These are phyloP conservation scores for Cladosporium velox DNA, from an alignment of 2,329 filamentous ascomycete species.

Conservation along the genomic window DNA sequence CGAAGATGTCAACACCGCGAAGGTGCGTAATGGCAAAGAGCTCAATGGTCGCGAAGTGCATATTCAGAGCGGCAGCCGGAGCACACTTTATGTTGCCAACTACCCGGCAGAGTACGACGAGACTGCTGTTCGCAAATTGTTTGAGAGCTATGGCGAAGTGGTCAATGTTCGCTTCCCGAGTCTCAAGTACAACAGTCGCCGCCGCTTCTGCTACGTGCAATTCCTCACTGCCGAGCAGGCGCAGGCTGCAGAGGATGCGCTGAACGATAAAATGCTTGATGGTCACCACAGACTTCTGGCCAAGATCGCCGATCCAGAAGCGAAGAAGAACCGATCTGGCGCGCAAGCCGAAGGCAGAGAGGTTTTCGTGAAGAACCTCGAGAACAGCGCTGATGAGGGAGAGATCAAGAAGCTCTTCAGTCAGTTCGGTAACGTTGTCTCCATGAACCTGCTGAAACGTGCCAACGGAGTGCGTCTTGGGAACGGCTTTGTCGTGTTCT, in stretches of 20 bases:
- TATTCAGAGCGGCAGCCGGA: constrained; percentile 72
- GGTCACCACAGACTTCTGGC: constrained; percentile 69
- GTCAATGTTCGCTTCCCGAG: constrained; percentile 87
- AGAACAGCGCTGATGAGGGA: constrained; percentile 67
- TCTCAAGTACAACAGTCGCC: constrained; percentile 81
- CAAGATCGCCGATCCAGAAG: constrained; percentile 80
- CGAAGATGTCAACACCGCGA: constrained; percentile 78
- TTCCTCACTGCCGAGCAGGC: constrained; percentile 72
- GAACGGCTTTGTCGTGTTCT: constrained; percentile 77
- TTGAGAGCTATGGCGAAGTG: constrained; percentile 75
- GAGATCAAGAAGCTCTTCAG: constrained; percentile 72
- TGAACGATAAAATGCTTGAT: constrained; percentile 71
- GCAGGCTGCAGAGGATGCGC: constrained; percentile 64
- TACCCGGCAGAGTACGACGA: constrained; percentile 79
- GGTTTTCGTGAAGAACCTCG: constrained; percentile 80
- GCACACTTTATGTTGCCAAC: constrained; percentile 88
- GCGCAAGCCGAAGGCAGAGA: constrained; percentile 86
- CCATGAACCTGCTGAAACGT: constrained; percentile 69
- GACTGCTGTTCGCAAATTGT: constrained; percentile 66
- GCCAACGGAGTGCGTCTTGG: constrained; percentile 71
- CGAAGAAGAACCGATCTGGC: constrained; percentile 76
- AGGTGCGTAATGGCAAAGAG: constrained; percentile 78
- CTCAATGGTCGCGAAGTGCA: constrained; percentile 72
- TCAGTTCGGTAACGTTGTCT: constrained; percentile 73
- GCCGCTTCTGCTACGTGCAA: constrained; percentile 95